Evolutionary conservation across 257 asterid species (phyloP).

Genomic region (Henckelia pumila): DNA sequence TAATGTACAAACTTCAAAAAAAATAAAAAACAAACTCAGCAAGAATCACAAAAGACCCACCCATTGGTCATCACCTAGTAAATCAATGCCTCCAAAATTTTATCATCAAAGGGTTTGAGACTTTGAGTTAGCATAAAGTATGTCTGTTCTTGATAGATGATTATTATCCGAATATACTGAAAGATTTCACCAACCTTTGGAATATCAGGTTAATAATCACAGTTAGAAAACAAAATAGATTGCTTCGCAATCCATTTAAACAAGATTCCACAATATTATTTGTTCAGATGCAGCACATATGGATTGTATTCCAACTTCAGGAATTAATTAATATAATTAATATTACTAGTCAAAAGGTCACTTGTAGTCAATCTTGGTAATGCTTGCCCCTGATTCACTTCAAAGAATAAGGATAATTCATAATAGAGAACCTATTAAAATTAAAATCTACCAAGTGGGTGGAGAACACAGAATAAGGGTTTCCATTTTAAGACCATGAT

Average conservation of each 20-base stretch:
- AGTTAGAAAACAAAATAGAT: neutral
- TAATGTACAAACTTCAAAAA: slow-evolving; percentile 6
- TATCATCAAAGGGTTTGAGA: neutral
- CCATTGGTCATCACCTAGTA: slow-evolving; percentile 4
- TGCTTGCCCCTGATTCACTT: neutral
- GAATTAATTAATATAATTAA: slow-evolving; percentile 4
- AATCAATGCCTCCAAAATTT: neutral
- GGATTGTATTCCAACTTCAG: neutral
- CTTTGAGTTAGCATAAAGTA: neutral
- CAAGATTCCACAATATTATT: neutral
- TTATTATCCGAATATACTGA: neutral
- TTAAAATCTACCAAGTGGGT: neutral
- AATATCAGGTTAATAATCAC: slow-evolving; percentile 6
- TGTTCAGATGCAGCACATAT: neutral
- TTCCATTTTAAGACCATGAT: neutral
- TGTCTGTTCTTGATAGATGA: slow-evolving; percentile 3
- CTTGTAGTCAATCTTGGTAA: neutral
- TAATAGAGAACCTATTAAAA: neutral
- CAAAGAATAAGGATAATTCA: neutral
- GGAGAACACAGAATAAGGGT: neutral
- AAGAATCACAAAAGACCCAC: slow-evolving; percentile 6
- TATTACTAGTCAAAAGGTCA: neutral
- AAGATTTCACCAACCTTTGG: neutral
- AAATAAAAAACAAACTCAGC: slow-evolving; percentile 22
- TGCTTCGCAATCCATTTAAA: neutral